phyloP scores from a whole-genome alignment of 495 filamentous ascomycete species.

The Lepraria neglecta region DNA sequence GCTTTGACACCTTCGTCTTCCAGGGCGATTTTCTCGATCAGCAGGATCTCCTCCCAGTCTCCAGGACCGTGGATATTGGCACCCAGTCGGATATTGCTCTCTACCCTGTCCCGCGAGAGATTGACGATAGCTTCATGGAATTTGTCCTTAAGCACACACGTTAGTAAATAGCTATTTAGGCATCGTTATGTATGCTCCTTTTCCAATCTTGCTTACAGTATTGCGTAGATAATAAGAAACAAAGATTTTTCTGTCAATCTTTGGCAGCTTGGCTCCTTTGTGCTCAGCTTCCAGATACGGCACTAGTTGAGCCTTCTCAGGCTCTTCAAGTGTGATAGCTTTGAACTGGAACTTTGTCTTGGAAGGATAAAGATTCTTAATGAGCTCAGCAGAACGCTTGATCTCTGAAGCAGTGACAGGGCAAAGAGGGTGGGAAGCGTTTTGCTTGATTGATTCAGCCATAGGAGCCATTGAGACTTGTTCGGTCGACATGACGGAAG shows the following conservation, averaged over 20 bases:
- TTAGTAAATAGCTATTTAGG: neutral
- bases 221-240: constrained; percentile 58
- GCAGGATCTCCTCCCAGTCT: constrained; percentile 56
- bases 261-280: constrained; percentile 27
- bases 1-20: constrained; percentile 52
- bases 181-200: neutral
- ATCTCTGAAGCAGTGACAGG: constrained; percentile 31
- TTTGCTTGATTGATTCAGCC: constrained; percentile 17
- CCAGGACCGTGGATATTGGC: constrained; percentile 50
- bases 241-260: constrained; percentile 48
- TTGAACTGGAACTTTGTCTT: constrained; percentile 51
- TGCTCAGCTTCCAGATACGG: constrained; percentile 50
- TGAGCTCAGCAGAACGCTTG: constrained; percentile 23
- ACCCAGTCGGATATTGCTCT: constrained; percentile 53
- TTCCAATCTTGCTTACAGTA: constrained; percentile 42
- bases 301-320: constrained; percentile 52
- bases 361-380: constrained; percentile 26
- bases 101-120: constrained; percentile 46
- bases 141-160: constrained; percentile 44
- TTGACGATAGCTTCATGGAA: constrained; percentile 62
- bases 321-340: constrained; percentile 58
- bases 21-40: constrained; percentile 51
- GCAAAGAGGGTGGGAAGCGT: constrained; percentile 28
- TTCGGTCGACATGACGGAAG: constrained; percentile 23
- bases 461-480: constrained; percentile 19